These are phyloP conservation scores for Haplosporangium gracile DNA, from an alignment of 192 early-diverging fungal species.

Conservation along the genomic window DNA sequence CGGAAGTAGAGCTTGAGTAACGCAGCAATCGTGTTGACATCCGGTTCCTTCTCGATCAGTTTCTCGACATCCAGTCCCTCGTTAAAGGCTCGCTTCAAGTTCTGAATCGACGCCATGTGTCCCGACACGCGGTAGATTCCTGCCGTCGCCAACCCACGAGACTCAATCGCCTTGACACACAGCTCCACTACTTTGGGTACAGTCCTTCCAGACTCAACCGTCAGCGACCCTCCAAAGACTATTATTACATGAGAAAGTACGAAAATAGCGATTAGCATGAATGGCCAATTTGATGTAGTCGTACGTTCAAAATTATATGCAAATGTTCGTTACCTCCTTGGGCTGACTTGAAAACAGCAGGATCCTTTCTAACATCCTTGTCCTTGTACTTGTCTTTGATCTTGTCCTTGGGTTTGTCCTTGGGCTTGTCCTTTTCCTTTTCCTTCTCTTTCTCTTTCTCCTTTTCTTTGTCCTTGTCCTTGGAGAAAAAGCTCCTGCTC, in stretches of 20 bases:
- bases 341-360: slow-evolving; percentile 4
- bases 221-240: slow-evolving; percentile 53
- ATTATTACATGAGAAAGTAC: not conserved
- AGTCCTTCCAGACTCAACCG: slow-evolving; percentile 62
- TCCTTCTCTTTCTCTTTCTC: slow-evolving; percentile 32
- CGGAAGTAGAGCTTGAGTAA: slow-evolving; percentile 84
- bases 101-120: slow-evolving; percentile 70
- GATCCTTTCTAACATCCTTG: slow-evolving; percentile 16
- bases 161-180: slow-evolving; percentile 71
- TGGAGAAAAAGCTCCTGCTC: slow-evolving; percentile 53
- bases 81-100: slow-evolving; percentile 66
- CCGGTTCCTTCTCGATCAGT: slow-evolving; percentile 69
- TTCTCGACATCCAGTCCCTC: slow-evolving; percentile 61
- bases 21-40: slow-evolving; percentile 78
- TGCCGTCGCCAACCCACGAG: slow-evolving; percentile 68
- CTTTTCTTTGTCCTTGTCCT: slow-evolving; percentile 44
- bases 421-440: slow-evolving; percentile 14
- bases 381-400: slow-evolving; percentile 27
- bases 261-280: not conserved
- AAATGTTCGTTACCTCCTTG: slow-evolving; percentile 3
- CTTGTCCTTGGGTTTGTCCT: slow-evolving; percentile 22
- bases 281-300: not conserved
- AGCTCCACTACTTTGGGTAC: slow-evolving; percentile 68
- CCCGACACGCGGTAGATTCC: slow-evolving; percentile 76
- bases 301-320: no score